Evolutionary conservation across 1,284 basidiomycete genomes (phyloP).

Genomic region (Melanopsichium pennsylvanicum): DNA sequence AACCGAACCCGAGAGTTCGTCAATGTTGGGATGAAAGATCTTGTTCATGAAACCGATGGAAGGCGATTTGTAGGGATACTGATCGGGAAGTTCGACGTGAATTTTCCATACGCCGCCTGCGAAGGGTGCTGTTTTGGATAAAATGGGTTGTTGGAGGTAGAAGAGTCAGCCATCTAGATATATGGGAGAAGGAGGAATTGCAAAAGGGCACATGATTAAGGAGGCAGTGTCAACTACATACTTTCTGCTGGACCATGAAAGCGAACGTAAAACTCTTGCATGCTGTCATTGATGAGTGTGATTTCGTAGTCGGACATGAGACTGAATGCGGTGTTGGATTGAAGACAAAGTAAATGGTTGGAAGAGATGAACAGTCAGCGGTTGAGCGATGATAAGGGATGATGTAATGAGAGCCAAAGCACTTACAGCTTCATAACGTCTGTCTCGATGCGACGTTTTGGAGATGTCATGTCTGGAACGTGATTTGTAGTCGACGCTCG

Average conservation of each 20-base stretch:
- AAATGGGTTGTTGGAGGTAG: too few species aligned
- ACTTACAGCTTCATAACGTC: conserved; percentile 98
- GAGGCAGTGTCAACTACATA: conserved; percentile 68
- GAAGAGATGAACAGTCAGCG: too few species aligned
- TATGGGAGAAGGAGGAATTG: too few species aligned
- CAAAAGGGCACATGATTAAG: too few species aligned
- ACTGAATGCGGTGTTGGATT: too few species aligned
- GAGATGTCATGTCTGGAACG: conserved; percentile 69
- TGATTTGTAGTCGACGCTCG: not conserved
- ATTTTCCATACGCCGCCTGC: conserved; percentile 98
- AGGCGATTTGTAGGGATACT: conserved; percentile 98
- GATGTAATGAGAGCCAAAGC: not conserved
- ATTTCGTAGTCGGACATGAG: conserved; percentile 73
- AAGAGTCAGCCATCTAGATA: too few species aligned
- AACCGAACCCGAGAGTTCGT: conserved; percentile 74
- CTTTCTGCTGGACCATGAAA: conserved; percentile 95
- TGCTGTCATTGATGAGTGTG: conserved; percentile 94
- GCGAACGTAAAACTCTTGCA: conserved; percentile 97
- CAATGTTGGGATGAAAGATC: conserved; percentile 99
- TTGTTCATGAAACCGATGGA: conserved; percentile 99
- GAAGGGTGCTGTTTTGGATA: conserved; percentile 78
- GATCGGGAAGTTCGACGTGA: conserved; percentile 97
- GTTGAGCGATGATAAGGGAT: not conserved
- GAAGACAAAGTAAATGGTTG: too few species aligned
- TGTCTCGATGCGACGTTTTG: conserved; percentile 94